Base-by-base conservation (phyloP, 495 filamentous ascomycete species). In the Aspergillus coremiiformis region DNA sequence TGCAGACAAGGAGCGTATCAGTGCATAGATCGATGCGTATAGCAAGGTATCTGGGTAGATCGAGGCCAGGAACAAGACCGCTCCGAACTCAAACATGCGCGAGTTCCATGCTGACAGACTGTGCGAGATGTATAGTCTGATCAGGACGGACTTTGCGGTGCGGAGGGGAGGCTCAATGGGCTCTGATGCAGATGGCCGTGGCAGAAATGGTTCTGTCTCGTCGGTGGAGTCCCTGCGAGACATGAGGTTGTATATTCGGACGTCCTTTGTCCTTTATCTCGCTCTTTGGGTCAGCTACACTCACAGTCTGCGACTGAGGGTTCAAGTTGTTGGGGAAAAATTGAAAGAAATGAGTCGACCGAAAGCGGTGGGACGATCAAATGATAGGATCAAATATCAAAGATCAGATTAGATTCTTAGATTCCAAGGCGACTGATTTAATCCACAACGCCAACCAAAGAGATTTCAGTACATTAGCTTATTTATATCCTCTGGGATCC, bases 81-180 rank as follows among this genome's bases (percentile, higher is more conserved):
- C 78, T 14, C 72, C 82, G 48, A 84, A 83, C 57, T 87, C 84
- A 64, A 86, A 88, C 44, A 79, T 66, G 39, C 84, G 75, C 2
- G 83, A 81, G 56, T 87, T 88, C 84, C 83, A 88, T 46, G 84
- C 79, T 5, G 83, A 86, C 1, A 87, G 72, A 49, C 78, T 74
- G 61, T 87, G 84, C 0, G 83, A 82, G 19, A 71, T 65, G 53
- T 84, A 84, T 14, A 41, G 37, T 21, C 37, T 17, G 3, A 19
- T 10, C 17, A 41, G 19, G 3, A 41, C 37, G 1, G 37, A 10
- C 21, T 19, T 41, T 19, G 17, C 10, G 8, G 37, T 17, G 9
- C 11, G 37, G 6, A 7, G 9, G 4, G n/a, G 37, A 21, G 37
- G 1, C 37, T 41, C 37, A 12, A 35, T 35, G 2, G 32, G n/a